Base-by-base conservation (phyloP, 2,329 filamentous ascomycete genomes). In the Orbilia brochopaga region DNA sequence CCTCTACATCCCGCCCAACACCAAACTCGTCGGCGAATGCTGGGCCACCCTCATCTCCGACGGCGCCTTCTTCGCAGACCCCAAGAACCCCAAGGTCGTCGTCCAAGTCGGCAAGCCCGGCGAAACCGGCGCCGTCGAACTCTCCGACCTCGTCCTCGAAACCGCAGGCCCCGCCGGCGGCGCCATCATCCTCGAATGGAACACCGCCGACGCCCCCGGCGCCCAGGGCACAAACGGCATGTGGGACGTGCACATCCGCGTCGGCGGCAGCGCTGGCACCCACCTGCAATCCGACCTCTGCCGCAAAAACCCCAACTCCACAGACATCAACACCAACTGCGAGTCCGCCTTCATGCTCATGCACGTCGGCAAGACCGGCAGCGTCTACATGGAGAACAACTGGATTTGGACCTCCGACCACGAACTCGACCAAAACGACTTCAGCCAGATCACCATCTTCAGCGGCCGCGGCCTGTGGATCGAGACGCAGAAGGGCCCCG, bases 231-330 rank as follows among this genome's bases (percentile, higher is more conserved):
- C 83, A 1, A 81, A 81, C 2, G 86, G 85, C 13, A 83, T 88
- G 78, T 99, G 92, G 90, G 94, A 99, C 77, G 88, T 92, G n/a
- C 94, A 99, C 83, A 89, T 94, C 81, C 91, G 94, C 78, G 86
- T 99, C 76, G 93, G 92, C 76, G 94, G 94, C 48, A 88, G 88
- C 61, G 88, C 90, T 2, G 93, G 93, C 70, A 95, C 92, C 27
- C 81, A 90, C 74, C 85, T 97, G 15, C 90, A 95, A 80, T 89
- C 88, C 17, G 84, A 90, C 79, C 87, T 83, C 62, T 97, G 92
- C 82, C 80, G 85, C 79, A 95, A 95, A 84, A 78, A 81, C 52
- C 77, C 82, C 61, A 21, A 62, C 17, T 67, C 72, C 40, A 62
- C 63, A 8, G 50, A 57, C 15, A 67, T 80, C 73, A 75, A 79